These are phyloP conservation scores for Trifolium subterraneum DNA, from an alignment of 306 rosid genomes.

Conservation along the genomic window DNA sequence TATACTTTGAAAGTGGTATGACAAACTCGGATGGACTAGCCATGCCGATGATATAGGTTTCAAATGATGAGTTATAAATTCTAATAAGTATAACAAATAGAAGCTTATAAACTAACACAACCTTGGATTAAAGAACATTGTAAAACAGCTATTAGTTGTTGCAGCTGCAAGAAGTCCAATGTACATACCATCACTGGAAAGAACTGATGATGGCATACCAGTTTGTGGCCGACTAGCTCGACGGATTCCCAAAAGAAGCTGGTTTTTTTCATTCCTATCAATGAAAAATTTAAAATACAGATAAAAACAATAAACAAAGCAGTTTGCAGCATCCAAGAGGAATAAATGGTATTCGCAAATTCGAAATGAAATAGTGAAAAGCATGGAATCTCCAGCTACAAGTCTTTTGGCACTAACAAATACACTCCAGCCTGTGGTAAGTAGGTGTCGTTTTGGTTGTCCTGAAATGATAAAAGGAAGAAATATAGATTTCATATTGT, in stretches of 20 bases:
- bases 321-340: constrained; percentile 22
- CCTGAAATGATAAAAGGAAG: constrained; percentile 61
- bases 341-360: constrained; percentile 18
- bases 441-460: constrained; percentile 94
- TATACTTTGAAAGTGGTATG: constrained; percentile 78
- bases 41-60: constrained; percentile 55
- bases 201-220: constrained; percentile 84
- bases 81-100: background rate
- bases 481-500: constrained; percentile 33
- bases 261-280: constrained; percentile 84
- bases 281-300: constrained; percentile 13
- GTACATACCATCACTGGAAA: constrained; percentile 91
- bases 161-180: constrained; percentile 96
- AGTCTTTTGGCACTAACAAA: constrained; percentile 95
- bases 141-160: constrained; percentile 86
- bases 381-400: constrained; percentile 91
- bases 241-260: constrained; percentile 89
- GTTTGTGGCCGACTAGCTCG: constrained; percentile 81
- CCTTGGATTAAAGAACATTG: constrained; percentile 91
- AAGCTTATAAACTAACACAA: constrained; percentile 38
- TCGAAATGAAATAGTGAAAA: constrained; percentile 55
- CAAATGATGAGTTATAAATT: constrained; percentile 35
- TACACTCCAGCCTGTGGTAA: constrained; percentile 94
- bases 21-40: constrained; percentile 94
- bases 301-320: constrained; percentile 24